These are phyloP conservation scores for Delphinella strobiligena DNA, from an alignment of 2,329 filamentous ascomycete species.

Conservation along the genomic window DNA sequence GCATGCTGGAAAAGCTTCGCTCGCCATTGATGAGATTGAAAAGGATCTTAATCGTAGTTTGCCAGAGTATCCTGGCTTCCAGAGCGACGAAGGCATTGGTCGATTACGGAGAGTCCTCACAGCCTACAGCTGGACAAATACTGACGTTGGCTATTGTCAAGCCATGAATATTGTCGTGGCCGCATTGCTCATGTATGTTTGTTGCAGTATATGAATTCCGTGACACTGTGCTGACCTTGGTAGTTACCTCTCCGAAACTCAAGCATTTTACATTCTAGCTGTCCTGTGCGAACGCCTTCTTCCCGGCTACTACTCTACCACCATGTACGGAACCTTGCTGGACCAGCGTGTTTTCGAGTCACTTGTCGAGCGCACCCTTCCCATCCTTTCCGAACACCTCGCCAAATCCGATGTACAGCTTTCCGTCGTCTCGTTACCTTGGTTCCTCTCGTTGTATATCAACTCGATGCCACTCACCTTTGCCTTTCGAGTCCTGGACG, in stretches of 20 bases:
- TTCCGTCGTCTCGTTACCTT: conserved; percentile 91
- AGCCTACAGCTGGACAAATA: conserved; percentile 94
- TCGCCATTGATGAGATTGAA: conserved; percentile 97
- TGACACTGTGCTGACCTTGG: conserved; percentile 16
- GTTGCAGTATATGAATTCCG: conserved; percentile 4
- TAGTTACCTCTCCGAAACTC: conserved; percentile 86
- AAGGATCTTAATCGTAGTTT: conserved; percentile 95
- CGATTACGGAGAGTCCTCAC: conserved; percentile 82
- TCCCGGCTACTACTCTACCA: conserved; percentile 94
- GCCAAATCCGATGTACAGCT: conserved; percentile 93
- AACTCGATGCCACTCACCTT: conserved; percentile 99
- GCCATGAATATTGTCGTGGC: conserved; percentile 99
- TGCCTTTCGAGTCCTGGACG: conserved; percentile 88
- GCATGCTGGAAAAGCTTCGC: conserved; percentile 72
- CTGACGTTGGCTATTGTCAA: conserved; percentile 94
- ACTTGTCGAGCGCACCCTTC: conserved; percentile 97
- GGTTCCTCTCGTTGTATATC: conserved; percentile 97
- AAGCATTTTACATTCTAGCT: conserved; percentile 90
- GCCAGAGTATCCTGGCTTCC: conserved; percentile 94
- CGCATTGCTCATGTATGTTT: conserved; percentile 70
- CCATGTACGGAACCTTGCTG: conserved; percentile 95
- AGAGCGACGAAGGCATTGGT: conserved; percentile 89
- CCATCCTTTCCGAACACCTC: conserved; percentile 95
- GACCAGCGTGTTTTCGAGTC: conserved; percentile 97
- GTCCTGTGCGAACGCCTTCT: conserved; percentile 84